Evolutionary conservation across 257 asterid species (phyloP).

Genomic region (Coffea eugenioides): DNA sequence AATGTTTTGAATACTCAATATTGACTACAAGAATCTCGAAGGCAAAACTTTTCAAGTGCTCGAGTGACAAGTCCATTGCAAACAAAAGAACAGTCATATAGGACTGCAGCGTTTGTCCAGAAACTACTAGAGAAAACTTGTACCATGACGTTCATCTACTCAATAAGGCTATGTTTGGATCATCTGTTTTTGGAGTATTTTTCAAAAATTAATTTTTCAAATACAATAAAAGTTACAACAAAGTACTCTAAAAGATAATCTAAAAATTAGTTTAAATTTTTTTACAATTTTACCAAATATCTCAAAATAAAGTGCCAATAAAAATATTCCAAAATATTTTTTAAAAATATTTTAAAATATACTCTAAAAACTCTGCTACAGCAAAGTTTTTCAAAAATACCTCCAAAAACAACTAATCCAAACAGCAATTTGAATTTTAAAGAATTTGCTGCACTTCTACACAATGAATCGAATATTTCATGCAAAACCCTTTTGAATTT

Average conservation of each 20-base stretch:
- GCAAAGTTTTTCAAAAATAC: too few relatives aligned
- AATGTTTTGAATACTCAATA: background rate
- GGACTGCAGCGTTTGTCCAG: background rate
- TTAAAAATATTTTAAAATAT: too few relatives aligned
- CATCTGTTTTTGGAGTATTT: too few relatives aligned
- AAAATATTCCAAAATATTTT: too few relatives aligned
- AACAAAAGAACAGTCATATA: background rate
- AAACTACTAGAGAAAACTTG: background rate
- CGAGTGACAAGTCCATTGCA: background rate
- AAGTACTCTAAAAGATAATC: too few relatives aligned
- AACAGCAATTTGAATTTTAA: background rate
- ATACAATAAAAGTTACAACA: too few relatives aligned
- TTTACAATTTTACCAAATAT: too few relatives aligned
- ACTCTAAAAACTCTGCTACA: too few relatives aligned
- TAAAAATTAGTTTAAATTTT: too few relatives aligned
- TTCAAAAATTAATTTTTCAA: too few relatives aligned
- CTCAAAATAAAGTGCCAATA: background rate
- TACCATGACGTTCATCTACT: background rate
- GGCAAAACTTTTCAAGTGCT: background rate
- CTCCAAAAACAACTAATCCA: too few relatives aligned
- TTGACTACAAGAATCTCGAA: background rate
- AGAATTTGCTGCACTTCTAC: background rate
- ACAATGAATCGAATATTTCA: background rate
- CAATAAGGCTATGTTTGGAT: background rate
- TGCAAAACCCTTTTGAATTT: background rate